A percentile compares a stretch with the other conserved stretches of the same genome.
Conservation (phyloP, 192 early-diverging fungal species). For the Gamsiella multidivaricata region DNA sequence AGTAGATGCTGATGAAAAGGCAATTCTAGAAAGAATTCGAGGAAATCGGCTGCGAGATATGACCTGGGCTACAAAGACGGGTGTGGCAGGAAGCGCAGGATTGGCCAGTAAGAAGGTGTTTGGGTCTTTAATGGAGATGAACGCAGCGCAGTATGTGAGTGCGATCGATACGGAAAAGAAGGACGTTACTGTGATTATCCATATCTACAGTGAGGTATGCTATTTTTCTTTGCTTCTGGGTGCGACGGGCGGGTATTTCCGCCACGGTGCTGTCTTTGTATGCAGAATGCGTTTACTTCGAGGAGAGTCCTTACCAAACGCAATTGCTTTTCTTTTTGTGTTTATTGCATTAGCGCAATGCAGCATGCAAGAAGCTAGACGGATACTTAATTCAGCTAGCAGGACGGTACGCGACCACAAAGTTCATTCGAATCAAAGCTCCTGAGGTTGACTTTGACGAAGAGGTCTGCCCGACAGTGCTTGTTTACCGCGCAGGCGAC, state of each 20-base stretch:
- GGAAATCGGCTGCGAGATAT: slow-evolving; percentile 57
- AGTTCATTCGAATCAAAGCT: slow-evolving; percentile 64
- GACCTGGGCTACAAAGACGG: slow-evolving; percentile 31
- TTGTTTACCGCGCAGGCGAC: slow-evolving; percentile 64
- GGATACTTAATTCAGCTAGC: slow-evolving; percentile 57
- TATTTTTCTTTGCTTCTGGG: no score
- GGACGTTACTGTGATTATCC: slow-evolving; percentile 61
- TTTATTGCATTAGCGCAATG: slow-evolving; percentile 15
- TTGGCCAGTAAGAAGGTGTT: slow-evolving; percentile 48
- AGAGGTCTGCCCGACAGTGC: slow-evolving; percentile 64
- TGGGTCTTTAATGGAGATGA: slow-evolving; percentile 61
- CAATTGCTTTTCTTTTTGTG: slow-evolving; percentile 3
- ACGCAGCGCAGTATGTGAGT: slow-evolving; percentile 58
- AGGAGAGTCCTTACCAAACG: no score
- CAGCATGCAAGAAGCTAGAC: slow-evolving; percentile 56
- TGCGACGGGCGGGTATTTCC: no score
- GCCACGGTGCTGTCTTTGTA: no score
- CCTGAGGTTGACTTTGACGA: slow-evolving; percentile 67
- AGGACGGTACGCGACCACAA: slow-evolving; percentile 59
- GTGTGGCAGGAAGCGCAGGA: slow-evolving; percentile 5
- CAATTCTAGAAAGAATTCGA: slow-evolving; percentile 55
- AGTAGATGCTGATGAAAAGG: slow-evolving; percentile 53
- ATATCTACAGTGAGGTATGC: slow-evolving; percentile 64
- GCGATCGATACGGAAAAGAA: slow-evolving; percentile 63
- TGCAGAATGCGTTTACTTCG: no score